These are phyloP conservation scores for Fomes fomentarius DNA, from an alignment of 1,284 basidiomycete species.

Conservation along the genomic window DNA sequence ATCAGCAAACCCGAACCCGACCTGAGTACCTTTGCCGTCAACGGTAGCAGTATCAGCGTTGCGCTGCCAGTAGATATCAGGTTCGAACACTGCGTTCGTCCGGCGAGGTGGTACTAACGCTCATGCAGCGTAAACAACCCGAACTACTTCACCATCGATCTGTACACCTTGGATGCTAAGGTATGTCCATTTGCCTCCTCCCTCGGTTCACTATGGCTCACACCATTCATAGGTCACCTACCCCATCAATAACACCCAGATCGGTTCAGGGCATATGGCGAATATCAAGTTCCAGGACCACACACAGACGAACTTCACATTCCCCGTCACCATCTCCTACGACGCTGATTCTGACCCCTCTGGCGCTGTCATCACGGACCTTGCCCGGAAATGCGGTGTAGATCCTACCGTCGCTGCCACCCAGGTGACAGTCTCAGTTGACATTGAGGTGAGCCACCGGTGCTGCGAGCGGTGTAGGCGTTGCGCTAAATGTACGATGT, in stretches of 20 bases:
- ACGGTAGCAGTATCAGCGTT: constrained; percentile 54
- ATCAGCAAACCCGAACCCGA: constrained; percentile 56
- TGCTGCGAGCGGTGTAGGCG: not conserved
- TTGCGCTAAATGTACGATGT: constrained; percentile 31
- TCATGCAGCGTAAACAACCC: constrained; percentile 76
- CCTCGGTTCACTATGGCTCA: not conserved
- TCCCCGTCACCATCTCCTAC: constrained; percentile 83
- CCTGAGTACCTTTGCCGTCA: constrained; percentile 37
- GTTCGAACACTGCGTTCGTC: constrained; percentile 29
- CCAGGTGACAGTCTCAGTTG: constrained; percentile 72
- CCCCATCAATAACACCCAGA: constrained; percentile 66
- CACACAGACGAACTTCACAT: constrained; percentile 73
- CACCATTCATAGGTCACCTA: constrained; percentile 60
- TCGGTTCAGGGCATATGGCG: constrained; percentile 70
- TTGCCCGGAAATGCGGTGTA: constrained; percentile 72
- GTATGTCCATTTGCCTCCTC: constrained; percentile 35
- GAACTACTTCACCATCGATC: constrained; percentile 80
- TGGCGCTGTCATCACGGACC: constrained; percentile 62
- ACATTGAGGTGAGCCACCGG: constrained; percentile 53
- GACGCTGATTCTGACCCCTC: constrained; percentile 62
- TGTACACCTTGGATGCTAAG: constrained; percentile 71
- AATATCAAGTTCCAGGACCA: constrained; percentile 70
- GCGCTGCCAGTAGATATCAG: constrained; percentile 69
- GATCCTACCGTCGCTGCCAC: constrained; percentile 40
- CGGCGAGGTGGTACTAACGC: not conserved